Evolutionary conservation across 225 moss, liverwort and hornwort species (phyloP), one percentile per base, ranked within the genome.

Genomic region (Neckera pumila): DNA sequence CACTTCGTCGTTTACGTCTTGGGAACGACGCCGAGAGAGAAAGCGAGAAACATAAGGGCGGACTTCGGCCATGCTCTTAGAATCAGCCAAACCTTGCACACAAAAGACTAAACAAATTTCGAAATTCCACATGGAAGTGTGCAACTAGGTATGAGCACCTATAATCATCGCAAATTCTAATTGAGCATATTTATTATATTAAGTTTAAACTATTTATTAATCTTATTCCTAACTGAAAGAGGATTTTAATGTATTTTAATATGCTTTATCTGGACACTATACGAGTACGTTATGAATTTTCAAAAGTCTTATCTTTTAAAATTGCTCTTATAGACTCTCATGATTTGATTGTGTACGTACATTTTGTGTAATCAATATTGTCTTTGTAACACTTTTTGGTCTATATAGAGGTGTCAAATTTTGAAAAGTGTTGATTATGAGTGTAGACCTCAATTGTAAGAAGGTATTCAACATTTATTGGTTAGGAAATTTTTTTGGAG

Each of bases 211-310:
- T 74, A 31, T 72, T 51, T 45, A 17, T 17, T 30, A 0, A 71
- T 27, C 3, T 45, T 28, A 0, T 73, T 45, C 10, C 4, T 3
- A 45, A 31, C 0, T 17, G 0, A 10, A 72, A 16, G 43, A 72
- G 7, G 15, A 47, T 19, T 49, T 0, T 0, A 18, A 18, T 74
- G 11, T 4, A 74, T 47, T 74, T 47, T 30, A 11, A 47, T 47
- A 11, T 47, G 6, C 1, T 74, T 73, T 43, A 45, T 17, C 6
- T 14, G 40, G 7, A 30, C 25, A 61, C 4, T 1, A 2, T 61
- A 14, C 0, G 6, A 67, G 11, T 47, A 47, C 18, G 0, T 17
- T 30, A 30, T 47, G 6, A 47, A 47, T 47, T 45, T 45, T 45
- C 6, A 45, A 74, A 18, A 45, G 6, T 47, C 30, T 73, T 47